Base-by-base conservation (phyloP, 768 basidiomycete genomes). In the Tricholoma hemisulphureum region DNA sequence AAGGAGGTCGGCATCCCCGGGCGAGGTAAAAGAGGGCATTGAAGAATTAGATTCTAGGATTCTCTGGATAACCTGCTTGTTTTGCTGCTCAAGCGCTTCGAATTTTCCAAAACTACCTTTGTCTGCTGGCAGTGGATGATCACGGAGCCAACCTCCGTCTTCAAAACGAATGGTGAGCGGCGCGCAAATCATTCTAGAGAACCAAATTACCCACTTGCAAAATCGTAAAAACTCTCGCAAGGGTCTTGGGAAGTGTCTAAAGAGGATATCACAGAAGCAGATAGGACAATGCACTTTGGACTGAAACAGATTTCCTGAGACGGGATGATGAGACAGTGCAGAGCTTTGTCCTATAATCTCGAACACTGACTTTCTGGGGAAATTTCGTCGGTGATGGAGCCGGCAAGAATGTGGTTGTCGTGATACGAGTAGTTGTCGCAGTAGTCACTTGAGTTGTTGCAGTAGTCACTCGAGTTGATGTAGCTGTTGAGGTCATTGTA, bases 191-290 rank as follows among this genome's bases (percentile, higher is more conserved):
- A 48, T 51, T 39, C 16, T 31, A 14, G 26, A 34, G 35, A 53
- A 56, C n/a, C n/a, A 39, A 50, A 53, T 11, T 8, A 86, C 92
- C 65, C 66, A 95, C 94, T 95, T 9, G 95, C 86, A 73, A 87
- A 98, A 61, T 88, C 83, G 67, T 95, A 98, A 71, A 98, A 97
- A 72, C 94, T 89, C 63, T 98, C 91, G 72, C 97, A 99, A 0
- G 97, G 97, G 68, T 98, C 94, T 62, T 89, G 81, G 8, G 85
- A 77, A 9, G 81, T 81, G 67, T 99, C 95, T 20, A 98, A 72
- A 1, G 85, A 85, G 18, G 87, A 83, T 13, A 98, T 74, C 58
- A 99, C 89, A 0, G 86, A 81, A 1, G 93, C 90, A 9, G 96
- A 87, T 11, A 96, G 80, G 31, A 85, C 74, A 51, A 98, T 87